Evolutionary conservation across 805 yeast genomes (phyloP).

Genomic region (Ogataea pini): DNA sequence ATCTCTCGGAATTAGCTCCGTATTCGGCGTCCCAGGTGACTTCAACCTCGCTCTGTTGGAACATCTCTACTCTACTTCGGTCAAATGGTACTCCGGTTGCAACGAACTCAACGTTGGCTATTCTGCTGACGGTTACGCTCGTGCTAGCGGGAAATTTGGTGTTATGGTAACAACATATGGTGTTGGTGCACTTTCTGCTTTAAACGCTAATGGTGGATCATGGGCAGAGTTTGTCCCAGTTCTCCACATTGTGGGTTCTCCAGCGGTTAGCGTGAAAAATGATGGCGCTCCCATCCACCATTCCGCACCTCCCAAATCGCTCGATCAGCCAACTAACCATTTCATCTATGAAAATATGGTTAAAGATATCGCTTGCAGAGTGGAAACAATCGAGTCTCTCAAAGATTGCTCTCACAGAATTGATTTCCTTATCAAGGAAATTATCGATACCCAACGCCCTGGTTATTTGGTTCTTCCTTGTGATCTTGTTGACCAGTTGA

Average conservation of each 20-base stretch:
- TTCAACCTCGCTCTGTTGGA: constrained; percentile 70
- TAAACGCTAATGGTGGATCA: constrained; percentile 82
- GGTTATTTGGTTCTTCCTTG: constrained; percentile 80
- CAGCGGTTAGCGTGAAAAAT: constrained; percentile 39
- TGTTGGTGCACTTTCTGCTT: constrained; percentile 85
- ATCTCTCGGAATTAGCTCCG: constrained; percentile 54
- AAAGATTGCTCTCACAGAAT: constrained; percentile 56
- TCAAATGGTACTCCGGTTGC: constrained; percentile 81
- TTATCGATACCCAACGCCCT: constrained; percentile 65
- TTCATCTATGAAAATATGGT: constrained; percentile 66
- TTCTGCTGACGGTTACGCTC: constrained; percentile 87
- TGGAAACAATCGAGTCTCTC: constrained; percentile 49
- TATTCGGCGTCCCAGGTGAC: constrained; percentile 83
- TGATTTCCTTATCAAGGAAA: constrained; percentile 62
- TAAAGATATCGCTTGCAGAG: constrained; percentile 53
- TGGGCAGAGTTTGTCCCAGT: constrained; percentile 80
- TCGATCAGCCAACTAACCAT: constrained; percentile 57
- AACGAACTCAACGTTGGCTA: constrained; percentile 90
- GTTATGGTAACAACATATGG: constrained; percentile 76
- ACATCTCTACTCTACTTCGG: constrained; percentile 53
- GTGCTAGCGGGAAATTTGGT: constrained; percentile 62
- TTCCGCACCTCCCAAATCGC: constrained; percentile 52
- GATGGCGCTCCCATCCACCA: constrained; percentile 52
- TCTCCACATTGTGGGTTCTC: constrained; percentile 83
- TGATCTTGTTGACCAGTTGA: constrained; percentile 54